These are phyloP conservation scores for Pyrenochaeta sp. DNA, from an alignment of 2,329 filamentous ascomycete genomes.

Conservation along the genomic window DNA sequence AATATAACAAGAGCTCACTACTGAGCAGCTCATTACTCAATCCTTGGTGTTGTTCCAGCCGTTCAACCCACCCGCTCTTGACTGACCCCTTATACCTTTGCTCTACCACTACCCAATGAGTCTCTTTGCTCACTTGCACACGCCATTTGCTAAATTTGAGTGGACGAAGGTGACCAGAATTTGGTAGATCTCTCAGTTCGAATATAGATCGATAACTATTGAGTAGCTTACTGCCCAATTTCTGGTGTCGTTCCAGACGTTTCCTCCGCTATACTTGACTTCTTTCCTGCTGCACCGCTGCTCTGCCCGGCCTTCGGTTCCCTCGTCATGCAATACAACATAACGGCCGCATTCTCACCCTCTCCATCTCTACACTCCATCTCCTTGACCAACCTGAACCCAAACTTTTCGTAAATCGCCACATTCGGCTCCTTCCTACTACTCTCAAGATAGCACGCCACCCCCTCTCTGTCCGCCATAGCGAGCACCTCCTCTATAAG, in stretches of 20 bases:
- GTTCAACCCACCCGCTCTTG: neutral
- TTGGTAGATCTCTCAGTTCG: too few relatives aligned
- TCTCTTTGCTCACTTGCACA: too few relatives aligned
- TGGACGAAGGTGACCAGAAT: too few relatives aligned
- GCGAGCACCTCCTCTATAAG: slow-evolving; percentile 70
- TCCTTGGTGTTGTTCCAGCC: slow-evolving; percentile 5
- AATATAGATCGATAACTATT: too few relatives aligned
- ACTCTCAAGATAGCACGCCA: slow-evolving; percentile 74
- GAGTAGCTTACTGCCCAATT: neutral
- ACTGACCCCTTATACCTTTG: too few relatives aligned
- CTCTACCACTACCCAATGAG: too few relatives aligned
- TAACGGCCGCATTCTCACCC: slow-evolving; percentile 53
- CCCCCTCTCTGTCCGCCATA: slow-evolving; percentile 68
- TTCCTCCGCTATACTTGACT: neutral
- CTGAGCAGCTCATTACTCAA: neutral
- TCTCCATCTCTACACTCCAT: slow-evolving; percentile 72
- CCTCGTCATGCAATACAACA: slow-evolving; percentile 56
- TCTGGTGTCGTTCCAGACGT: slow-evolving; percentile 5
- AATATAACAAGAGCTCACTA: too few relatives aligned
- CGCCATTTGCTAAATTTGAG: too few relatives aligned
- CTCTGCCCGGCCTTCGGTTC: slow-evolving; percentile 33
- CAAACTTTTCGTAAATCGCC: slow-evolving; percentile 73
- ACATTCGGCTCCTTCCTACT: slow-evolving; percentile 73
- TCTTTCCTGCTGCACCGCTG: neutral
- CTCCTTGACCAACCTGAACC: slow-evolving; percentile 69